Evolutionary conservation across 1,284 basidiomycete genomes (phyloP), one percentile per base, ranked within the genome.

Genomic region (Trichosporon asahii): DNA sequence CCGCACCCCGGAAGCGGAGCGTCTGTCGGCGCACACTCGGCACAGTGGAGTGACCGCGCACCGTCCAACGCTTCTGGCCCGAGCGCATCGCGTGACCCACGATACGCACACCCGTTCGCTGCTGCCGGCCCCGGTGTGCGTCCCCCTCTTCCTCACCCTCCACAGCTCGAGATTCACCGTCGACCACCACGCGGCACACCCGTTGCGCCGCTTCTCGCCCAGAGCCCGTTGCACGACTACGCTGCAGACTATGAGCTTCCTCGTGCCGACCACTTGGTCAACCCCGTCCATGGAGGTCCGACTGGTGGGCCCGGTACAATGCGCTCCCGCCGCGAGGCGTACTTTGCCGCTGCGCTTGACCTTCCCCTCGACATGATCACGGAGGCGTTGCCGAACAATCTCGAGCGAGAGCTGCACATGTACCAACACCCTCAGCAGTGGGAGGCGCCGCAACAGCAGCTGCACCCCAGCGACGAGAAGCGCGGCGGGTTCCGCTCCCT

Each of bases 291-390:
- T 18, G 15, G 46, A 2, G n/a, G 61, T 3, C 2, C 3, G 14
- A n/a, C 57, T 64, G 31, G 65, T 66, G 18, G 18, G 9, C 29
- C 57, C 3, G 29, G 29, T 15, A 61, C 15, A 3, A 7, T 61
- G 27, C 74, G 73, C 37, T 73, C 76, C 0, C 66, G 75, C 64
- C 72, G 77, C 49, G 80, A 81, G 57, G 77, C 78, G 0, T 81
- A 80, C 64, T 70, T 81, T 55, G 55, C 71, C 25, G 77, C 77
- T 0, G 79, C 78, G 0, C 70, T 78, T 0, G 57, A 74, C n/a
- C 65, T 80, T 2, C 79, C 80, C 4, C 72, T 81, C 6, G 79
- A 80, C 11, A 75, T 81, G 69, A 65, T 81, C 11, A 29, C 71
- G 0, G 74, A 79, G 55, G 69, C 70, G 2, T 27, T 44, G 18